These are phyloP conservation scores for Aspergillus eucalypticola DNA, from an alignment of 2,329 filamentous ascomycete species.

Conservation along the genomic window DNA sequence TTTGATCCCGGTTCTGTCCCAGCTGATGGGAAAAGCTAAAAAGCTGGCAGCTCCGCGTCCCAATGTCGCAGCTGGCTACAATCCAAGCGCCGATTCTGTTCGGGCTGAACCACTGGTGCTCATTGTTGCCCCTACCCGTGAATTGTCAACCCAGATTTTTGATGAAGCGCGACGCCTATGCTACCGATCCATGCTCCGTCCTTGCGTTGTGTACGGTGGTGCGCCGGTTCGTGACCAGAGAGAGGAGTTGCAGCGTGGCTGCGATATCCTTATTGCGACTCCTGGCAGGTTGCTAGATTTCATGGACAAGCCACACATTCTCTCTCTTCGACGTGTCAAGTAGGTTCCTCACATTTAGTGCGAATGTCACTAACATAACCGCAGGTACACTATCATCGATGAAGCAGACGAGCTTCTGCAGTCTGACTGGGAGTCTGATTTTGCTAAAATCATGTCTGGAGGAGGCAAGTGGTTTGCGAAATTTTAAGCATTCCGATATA, in stretches of 20 bases:
- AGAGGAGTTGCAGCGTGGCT: slow-evolving; percentile 74
- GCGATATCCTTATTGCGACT: slow-evolving; percentile 84
- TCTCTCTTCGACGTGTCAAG: slow-evolving; percentile 74
- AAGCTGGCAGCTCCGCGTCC: slow-evolving; percentile 77
- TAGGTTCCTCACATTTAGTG: slow-evolving; percentile 43
- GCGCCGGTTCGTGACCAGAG: slow-evolving; percentile 70
- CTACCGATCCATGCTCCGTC: slow-evolving; percentile 92
- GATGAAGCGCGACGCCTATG: slow-evolving; percentile 90
- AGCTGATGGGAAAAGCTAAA: slow-evolving; percentile 93
- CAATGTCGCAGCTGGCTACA: slow-evolving; percentile 57
- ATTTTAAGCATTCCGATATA: slow-evolving; percentile 10
- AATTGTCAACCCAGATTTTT: slow-evolving; percentile 92
- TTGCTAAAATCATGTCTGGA: slow-evolving; percentile 74
- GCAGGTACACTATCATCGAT: slow-evolving; percentile 72
- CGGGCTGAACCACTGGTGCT: slow-evolving; percentile 86
- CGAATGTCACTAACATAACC: not conserved
- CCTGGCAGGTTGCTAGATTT: slow-evolving; percentile 85
- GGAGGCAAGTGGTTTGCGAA: slow-evolving; percentile 61
- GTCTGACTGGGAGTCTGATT: slow-evolving; percentile 73
- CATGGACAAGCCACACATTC: slow-evolving; percentile 67
- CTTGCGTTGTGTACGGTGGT: slow-evolving; percentile 86
- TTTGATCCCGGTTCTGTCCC: slow-evolving; percentile 82
- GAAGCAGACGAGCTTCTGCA: slow-evolving; percentile 93
- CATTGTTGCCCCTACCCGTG: slow-evolving; percentile 81
- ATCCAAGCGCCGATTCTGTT: slow-evolving; percentile 54